Evolutionary conservation across 2,329 filamentous ascomycete species (phyloP), one percentile per base, ranked within the genome.

Genomic region (Phyllosticta citrichinensis): DNA sequence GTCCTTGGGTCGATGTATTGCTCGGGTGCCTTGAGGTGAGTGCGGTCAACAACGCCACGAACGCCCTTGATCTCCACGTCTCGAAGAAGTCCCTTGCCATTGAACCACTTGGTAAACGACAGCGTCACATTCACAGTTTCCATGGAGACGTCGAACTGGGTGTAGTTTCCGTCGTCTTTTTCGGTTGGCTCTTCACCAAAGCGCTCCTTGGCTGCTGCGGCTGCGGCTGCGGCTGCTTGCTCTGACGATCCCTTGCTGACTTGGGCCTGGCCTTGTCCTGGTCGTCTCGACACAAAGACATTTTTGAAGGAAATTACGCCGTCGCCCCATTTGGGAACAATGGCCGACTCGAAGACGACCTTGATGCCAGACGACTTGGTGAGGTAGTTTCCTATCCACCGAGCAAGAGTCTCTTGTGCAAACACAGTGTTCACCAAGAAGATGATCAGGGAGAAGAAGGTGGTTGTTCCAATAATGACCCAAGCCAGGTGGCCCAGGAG

Each of bases 91-190:
- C 94, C 94, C 73, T 93, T 97, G 22, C 94, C 93, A 67, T 96
- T 97, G 84, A 96, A 95, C 94, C 94, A 99, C 71, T 97, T 97
- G n/a, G 91, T 82, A 67, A 99, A 97, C 0, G 94, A 99, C 25
- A 99, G 74, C 0, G 93, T 97, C 52, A 99, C 93, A 69, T 99
- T 96, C 64, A 99, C 90, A 0, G 90, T 95, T 64, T 94, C 90
- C 62, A 99, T 90, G 0, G 91, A 96, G 17, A 99, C 80, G 69
- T 99, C 94, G 67, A 97, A 99, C 67, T 99, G 94, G 0, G 92
- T 97, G 73, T 97, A 99, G 70, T 99, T 99, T 19, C 89, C 91
- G 70, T 97, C 93, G 69, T 97, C 92, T 62, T 86, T 83, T 64
- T 83, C 80, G 2, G 66, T 65, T 54, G 77, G 74, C 30, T 81